These are phyloP conservation scores for barrel medic (Medicago truncatula) DNA, from an alignment of 306 rosid species.

Conservation along the genomic window MtrunA17r5.0-ANR NC_053042.1:25417501-25418000, in stretches of 20 bases:
- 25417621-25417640: conserved; percentile 61
- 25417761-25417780: conserved; percentile 42
- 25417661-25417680: conserved; percentile 63
- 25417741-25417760: conserved; percentile 66
- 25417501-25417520: not conserved
- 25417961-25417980: conserved; percentile 42
- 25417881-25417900: conserved; percentile 73
- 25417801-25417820: conserved; percentile 64
- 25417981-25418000: conserved; percentile 61
- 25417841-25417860: conserved; percentile 62
- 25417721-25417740: conserved; percentile 59
- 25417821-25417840: conserved; percentile 49
- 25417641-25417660: conserved; percentile 68
- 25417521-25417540: not conserved
- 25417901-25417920: conserved; percentile 64
- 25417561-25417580: not conserved
- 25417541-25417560: not conserved
- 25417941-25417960: conserved; percentile 48
- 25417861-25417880: conserved; percentile 60
- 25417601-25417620: conserved; percentile 66
- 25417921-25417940: conserved; percentile 59
- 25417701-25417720: conserved; percentile 54
- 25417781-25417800: conserved; percentile 83
- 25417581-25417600: conserved; percentile 55
- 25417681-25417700: conserved; percentile 63